Evolutionary conservation across 2,329 filamentous ascomycete genomes (phyloP), one percentile per base, ranked within the genome.

Genomic region (Ascochyta viciae-villosae): DNA sequence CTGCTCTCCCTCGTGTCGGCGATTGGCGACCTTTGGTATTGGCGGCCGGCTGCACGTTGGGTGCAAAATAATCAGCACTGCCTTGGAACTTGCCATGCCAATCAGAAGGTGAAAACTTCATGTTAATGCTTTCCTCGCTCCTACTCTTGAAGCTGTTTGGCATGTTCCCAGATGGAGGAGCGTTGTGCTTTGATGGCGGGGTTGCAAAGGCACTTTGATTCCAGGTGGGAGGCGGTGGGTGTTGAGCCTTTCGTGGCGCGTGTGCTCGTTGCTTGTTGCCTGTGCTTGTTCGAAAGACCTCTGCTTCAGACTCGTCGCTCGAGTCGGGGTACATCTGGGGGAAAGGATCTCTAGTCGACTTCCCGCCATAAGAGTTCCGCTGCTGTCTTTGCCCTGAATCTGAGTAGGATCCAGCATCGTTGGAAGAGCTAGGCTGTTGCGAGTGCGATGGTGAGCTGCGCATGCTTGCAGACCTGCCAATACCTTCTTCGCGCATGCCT

Each of bases 401-500:
- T 1, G 72, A 74, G 49, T 63, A 65, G 3, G 62, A 66, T 2
- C 68, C 70, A 12, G 57, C 42, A 33, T 74, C 68, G 3, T 60
- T 57, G 9, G 67, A 66, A 3, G 67, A 57, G 23, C 52, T 63
- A 2, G 64, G 61, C 31, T 70, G 60, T 15, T 71, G 60, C 5
- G 59, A 43, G 23, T 66, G 63, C 12, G 63, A 74, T 7, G 81
- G 78, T 2, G 81, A 78, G 62, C 82, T 80, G 34, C 83, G 80
- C 51, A 81, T 80, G 63, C 82, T 87, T 12, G 81, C 74, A 49
- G 84, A 84, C 40, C 83, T 79, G 40, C 78, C 77, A 8, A 86
- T 62, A 15, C 79, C 78, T 31, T 82, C 80, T 0, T 82, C 87
- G 61, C 79, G 83, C 67, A 88, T 85, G 29, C 85, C 85, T 50